Percentiles rank a stretch among this genome's conserved stretches.
phyloP scores from a whole-genome alignment of 202 grass and related monocot genomes.

The Setaria viridis region DNA sequence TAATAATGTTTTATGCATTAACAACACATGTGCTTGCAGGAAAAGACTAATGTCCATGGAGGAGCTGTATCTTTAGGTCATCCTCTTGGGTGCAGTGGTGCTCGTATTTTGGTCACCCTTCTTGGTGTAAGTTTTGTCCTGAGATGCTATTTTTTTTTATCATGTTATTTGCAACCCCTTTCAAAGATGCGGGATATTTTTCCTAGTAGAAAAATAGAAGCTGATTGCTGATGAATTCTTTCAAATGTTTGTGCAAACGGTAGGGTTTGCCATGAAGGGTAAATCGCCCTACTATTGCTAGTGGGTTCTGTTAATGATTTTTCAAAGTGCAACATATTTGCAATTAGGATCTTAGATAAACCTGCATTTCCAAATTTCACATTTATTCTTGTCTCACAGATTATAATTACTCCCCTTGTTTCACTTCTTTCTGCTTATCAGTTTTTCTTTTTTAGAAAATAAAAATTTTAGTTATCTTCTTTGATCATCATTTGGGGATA shows the following conservation, averaged over 20 bases:
- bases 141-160: not conserved
- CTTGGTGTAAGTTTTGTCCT: slow-evolving; percentile 48
- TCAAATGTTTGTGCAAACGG: not conserved
- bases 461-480: not conserved
- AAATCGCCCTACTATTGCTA: not conserved
- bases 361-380: not conserved
- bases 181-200: not conserved
- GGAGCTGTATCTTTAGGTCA: slow-evolving; percentile 91
- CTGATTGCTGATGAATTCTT: not conserved
- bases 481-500: not conserved
- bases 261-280: not conserved
- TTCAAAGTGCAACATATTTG: not conserved
- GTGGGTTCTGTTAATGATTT: slow-evolving; percentile 11
- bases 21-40: slow-evolving; percentile 48
- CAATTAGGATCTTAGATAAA: not conserved
- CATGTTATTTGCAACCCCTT: not conserved
- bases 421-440: not conserved
- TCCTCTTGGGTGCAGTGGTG: slow-evolving; percentile 92
- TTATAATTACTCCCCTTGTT: not conserved
- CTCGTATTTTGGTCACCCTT: slow-evolving; percentile 86
- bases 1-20: not conserved
- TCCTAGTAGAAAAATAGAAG: not conserved
- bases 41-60: slow-evolving; percentile 88
- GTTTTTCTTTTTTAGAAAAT: not conserved
- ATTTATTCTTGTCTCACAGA: not conserved